Evolutionary conservation across 31 red algal species (phyloP).

Genomic region (Odonthalia washingtoniensis): DNA sequence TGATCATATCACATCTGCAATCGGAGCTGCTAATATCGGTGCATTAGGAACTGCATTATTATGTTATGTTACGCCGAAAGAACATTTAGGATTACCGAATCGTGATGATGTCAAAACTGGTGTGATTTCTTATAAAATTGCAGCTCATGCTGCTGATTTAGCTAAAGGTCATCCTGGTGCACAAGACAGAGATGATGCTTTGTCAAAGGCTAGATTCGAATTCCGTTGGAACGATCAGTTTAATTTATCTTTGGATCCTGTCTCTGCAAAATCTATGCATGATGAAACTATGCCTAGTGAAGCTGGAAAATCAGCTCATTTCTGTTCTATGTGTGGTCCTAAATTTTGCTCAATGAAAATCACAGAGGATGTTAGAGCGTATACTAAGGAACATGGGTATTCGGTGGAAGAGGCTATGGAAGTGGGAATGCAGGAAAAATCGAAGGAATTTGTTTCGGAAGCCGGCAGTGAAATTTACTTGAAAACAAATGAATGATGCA

Average conservation of each 20-base stretch:
- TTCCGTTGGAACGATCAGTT: constrained; percentile 99
- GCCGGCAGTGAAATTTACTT: constrained; percentile 13
- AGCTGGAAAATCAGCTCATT: constrained; percentile 93
- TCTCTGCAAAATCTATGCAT: constrained; percentile 86
- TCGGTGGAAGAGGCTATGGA: constrained; percentile 72
- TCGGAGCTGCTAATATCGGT: constrained; percentile 98
- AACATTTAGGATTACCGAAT: constrained; percentile 98
- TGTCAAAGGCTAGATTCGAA: constrained; percentile 97
- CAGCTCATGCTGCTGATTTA: constrained; percentile 98
- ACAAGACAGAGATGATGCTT: constrained; percentile 93
- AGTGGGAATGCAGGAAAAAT: constrained; percentile 92
- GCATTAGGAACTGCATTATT: constrained; percentile 91
- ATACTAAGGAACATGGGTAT: constrained; percentile 95
- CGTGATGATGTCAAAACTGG: constrained; percentile 98
- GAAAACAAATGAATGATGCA: too few relatives aligned
- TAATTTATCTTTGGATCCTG: constrained; percentile 95
- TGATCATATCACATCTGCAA: constrained; percentile 99
- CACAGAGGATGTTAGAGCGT: constrained; percentile 95
- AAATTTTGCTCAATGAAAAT: constrained; percentile 99
- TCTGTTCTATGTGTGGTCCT: constrained; percentile 99
- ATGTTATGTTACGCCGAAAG: constrained; percentile 99
- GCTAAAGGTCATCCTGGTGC: constrained; percentile 96
- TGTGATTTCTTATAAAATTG: constrained; percentile 98
- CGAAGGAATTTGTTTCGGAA: constrained; percentile 62
- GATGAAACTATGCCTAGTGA: constrained; percentile 97